A percentile compares a stretch with the other conserved stretches of the same genome.
These are phyloP conservation scores for Acaromyces ingoldii DNA, from an alignment of 1,284 basidiomycete species.

Conservation along the genomic window DNA sequence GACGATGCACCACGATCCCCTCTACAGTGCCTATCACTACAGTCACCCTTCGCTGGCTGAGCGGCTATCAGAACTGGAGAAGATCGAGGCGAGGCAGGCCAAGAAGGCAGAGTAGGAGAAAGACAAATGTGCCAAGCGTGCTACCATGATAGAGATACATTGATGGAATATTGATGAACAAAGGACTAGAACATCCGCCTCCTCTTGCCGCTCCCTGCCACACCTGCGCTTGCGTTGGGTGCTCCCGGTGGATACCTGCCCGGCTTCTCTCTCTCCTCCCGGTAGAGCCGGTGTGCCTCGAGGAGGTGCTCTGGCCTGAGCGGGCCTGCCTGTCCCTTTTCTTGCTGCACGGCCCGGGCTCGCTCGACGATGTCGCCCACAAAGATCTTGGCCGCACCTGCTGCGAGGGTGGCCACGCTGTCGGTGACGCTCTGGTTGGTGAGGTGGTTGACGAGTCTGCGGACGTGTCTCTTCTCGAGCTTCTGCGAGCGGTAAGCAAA, in stretches of 20 bases:
- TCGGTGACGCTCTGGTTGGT: constrained; percentile 71
- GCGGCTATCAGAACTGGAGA: constrained; percentile 19
- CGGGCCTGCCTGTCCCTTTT: constrained; percentile 68
- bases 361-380: constrained; percentile 86
- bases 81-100: not conserved
- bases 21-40: constrained; percentile 48
- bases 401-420: constrained; percentile 78
- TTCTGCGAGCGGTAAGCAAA: constrained; percentile 79
- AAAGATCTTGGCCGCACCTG: constrained; percentile 84
- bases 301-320: constrained; percentile 78
- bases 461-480: constrained; percentile 72
- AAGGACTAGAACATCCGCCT: constrained; percentile 36
- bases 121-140: not conserved
- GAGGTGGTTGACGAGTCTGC: constrained; percentile 78
- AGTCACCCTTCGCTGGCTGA: constrained; percentile 46
- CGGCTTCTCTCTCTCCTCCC: constrained; percentile 63
- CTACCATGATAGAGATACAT: constrained; percentile 1
- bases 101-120: not conserved
- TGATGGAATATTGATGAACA: not conserved
- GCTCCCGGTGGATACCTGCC: constrained; percentile 40
- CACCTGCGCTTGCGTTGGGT: constrained; percentile 27
- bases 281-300: constrained; percentile 77
- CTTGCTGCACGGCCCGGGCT: constrained; percentile 73
- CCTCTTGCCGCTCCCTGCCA: constrained; percentile 24
- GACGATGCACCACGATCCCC: constrained; percentile 47